Percentiles rank a stretch among this genome's conserved stretches.
Conservation (phyloP, 2,329 filamentous ascomycete species). For the Trichoderma semiorbis region DNA sequence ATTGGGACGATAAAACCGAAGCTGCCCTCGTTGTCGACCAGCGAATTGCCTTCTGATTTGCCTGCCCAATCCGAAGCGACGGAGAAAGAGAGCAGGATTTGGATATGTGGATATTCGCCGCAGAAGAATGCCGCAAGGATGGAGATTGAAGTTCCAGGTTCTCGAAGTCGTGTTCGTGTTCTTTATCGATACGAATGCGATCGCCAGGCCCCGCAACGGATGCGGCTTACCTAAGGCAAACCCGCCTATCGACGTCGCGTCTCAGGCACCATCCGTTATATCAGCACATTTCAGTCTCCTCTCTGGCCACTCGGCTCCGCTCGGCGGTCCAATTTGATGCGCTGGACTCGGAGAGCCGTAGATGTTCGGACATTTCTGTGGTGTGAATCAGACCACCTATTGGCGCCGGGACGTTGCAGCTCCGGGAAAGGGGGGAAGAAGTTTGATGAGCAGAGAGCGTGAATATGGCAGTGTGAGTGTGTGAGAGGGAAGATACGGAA, state of each 20-base stretch:
- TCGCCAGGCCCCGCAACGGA: not conserved
- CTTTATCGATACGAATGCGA: constrained; percentile 11
- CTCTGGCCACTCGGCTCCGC: constrained; percentile 17
- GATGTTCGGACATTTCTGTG: not conserved
- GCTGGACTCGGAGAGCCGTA: constrained; percentile 7
- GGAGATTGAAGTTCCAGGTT: not conserved
- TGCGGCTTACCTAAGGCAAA: not conserved
- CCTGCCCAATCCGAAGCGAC: not conserved
- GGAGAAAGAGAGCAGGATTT: not conserved
- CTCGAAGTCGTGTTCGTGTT: constrained; percentile 3
- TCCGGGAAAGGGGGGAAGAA: constrained; percentile 3
- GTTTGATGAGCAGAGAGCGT: not conserved
- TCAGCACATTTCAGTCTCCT: constrained; percentile 12
- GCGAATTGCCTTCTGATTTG: not conserved
- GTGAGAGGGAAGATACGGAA: not conserved
- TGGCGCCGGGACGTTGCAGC: constrained; percentile 2
- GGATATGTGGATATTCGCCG: not conserved
- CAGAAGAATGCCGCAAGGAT: not conserved
- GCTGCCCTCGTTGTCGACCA: not conserved
- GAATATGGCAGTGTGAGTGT: not conserved
- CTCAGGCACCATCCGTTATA: not conserved
- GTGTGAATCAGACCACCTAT: constrained; percentile 2
- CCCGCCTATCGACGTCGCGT: not conserved
- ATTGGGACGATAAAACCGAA: not conserved
- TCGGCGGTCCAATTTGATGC: constrained; percentile 7